Evolutionary conservation across 768 basidiomycete species (phyloP).

Genomic region (Suillus brevipes): DNA sequence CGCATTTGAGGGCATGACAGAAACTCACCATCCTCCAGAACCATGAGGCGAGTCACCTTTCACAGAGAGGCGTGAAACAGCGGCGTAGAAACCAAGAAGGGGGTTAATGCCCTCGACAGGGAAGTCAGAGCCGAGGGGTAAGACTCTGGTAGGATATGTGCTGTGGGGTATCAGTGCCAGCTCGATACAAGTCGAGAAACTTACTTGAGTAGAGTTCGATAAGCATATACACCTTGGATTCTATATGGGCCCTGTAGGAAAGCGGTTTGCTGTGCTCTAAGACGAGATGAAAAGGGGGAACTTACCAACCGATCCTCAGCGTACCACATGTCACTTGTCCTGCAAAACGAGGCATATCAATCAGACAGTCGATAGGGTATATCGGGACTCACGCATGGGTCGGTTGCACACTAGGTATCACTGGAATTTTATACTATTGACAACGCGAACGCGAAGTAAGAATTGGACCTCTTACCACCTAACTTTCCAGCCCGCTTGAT

Average conservation of each 20-base stretch:
- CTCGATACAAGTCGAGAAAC: constrained; percentile 18
- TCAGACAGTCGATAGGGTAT: neutral
- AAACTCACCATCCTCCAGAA: constrained; percentile 70
- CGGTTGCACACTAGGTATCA: constrained; percentile 91
- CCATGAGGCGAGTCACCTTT: constrained; percentile 85
- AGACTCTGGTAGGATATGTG: constrained; percentile 49
- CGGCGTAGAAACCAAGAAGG: constrained; percentile 86
- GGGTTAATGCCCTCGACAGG: constrained; percentile 93
- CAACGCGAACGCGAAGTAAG: neutral
- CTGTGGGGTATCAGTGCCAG: constrained; percentile 29
- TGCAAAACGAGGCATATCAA: constrained; percentile 26
- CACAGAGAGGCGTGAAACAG: constrained; percentile 68
- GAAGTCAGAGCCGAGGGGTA: constrained; percentile 91
- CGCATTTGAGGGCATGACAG: neutral
- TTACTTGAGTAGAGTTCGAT: constrained; percentile 73
- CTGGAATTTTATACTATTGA: constrained; percentile 36
- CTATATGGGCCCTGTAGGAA: constrained; percentile 66
- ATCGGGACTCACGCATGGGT: constrained; percentile 72
- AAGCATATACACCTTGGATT: constrained; percentile 89
- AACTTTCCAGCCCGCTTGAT: constrained; percentile 66
- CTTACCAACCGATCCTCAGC: constrained; percentile 76
- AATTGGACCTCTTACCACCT: constrained; percentile 53
- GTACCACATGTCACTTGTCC: constrained; percentile 91
- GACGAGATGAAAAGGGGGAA: constrained; percentile 10
- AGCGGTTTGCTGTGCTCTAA: neutral